Percentiles rank a stretch among this genome's conserved stretches.
phyloP scores from a whole-genome alignment of 495 filamentous ascomycete genomes.

The Xylaria palmicola region DNA sequence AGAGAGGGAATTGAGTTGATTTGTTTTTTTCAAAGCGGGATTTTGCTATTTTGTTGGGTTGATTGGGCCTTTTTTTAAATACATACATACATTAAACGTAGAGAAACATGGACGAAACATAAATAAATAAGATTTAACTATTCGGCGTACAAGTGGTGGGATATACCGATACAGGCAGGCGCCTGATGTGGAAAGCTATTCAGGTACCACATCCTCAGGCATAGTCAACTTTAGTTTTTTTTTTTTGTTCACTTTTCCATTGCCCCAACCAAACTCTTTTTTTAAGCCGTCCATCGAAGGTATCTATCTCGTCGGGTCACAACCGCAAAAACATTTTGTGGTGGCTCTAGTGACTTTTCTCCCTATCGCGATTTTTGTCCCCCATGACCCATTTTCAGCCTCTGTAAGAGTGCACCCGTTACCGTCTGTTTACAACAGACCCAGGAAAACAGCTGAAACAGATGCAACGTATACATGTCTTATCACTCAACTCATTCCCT shows the following conservation, averaged over 20 bases:
- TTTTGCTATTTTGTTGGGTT: neutral
- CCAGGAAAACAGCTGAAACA: too few relatives aligned
- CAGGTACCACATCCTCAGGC: too few relatives aligned
- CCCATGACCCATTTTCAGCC: too few relatives aligned
- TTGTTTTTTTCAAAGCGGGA: neutral
- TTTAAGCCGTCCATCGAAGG: neutral
- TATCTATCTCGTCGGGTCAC: neutral
- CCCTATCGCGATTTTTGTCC: neutral
- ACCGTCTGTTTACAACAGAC: too few relatives aligned
- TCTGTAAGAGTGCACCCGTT: too few relatives aligned
- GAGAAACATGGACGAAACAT: neutral
- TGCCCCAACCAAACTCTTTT: neutral
- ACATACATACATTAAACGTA: conserved; percentile 11
- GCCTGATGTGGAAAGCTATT: too few relatives aligned
- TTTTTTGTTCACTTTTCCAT: too few relatives aligned
- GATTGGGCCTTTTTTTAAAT: conserved; percentile 3
- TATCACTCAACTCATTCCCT: too few relatives aligned
- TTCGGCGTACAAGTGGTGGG: neutral
- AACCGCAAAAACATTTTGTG: neutral
- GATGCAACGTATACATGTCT: too few relatives aligned
- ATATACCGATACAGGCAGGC: neutral
- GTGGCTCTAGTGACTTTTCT: neutral
- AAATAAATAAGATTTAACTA: too few relatives aligned
- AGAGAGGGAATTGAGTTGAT: neutral
- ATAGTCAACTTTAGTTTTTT: too few relatives aligned